Percentiles rank a stretch among this genome's conserved stretches.
Evolutionary conservation across 768 basidiomycete species (phyloP).

Genomic region (Ramaria sp.): DNA sequence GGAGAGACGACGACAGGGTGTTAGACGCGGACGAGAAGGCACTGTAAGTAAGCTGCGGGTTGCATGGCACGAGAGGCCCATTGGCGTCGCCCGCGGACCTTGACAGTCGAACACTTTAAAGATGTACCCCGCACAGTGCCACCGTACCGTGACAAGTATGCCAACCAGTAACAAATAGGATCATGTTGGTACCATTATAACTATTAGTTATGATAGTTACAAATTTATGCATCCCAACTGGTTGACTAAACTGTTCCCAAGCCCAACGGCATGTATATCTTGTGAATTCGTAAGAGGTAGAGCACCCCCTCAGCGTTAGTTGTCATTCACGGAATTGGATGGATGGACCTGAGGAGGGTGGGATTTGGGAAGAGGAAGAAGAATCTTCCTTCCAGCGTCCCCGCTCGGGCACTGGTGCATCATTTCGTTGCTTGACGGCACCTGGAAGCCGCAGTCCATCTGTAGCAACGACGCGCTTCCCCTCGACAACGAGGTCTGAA

Average conservation of each 20-base stretch:
- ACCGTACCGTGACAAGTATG: too few species aligned
- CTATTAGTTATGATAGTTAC: too few species aligned
- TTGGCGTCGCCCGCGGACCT: background rate
- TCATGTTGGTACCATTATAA: background rate
- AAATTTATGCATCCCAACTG: too few species aligned
- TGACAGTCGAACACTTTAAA: too few species aligned
- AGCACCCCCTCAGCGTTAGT: background rate
- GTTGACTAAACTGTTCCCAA: too few species aligned
- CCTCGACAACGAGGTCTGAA: conserved; percentile 70
- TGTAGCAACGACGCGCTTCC: conserved; percentile 49
- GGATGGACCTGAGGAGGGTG: background rate
- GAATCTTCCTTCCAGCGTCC: background rate
- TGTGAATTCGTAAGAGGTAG: background rate
- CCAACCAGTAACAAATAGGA: background rate
- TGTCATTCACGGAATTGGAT: background rate
- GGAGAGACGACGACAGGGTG: background rate
- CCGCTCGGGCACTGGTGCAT: background rate
- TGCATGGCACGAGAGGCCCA: background rate
- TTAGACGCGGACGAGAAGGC: background rate
- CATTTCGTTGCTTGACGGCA: background rate
- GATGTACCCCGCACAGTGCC: too few species aligned
- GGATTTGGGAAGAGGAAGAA: background rate
- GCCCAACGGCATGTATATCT: too few species aligned
- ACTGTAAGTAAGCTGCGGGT: background rate
- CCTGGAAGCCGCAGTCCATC: background rate